phyloP scores from a whole-genome alignment of 2,329 filamentous ascomycete species.

The Pseudogymnoascus sp. region DNA sequence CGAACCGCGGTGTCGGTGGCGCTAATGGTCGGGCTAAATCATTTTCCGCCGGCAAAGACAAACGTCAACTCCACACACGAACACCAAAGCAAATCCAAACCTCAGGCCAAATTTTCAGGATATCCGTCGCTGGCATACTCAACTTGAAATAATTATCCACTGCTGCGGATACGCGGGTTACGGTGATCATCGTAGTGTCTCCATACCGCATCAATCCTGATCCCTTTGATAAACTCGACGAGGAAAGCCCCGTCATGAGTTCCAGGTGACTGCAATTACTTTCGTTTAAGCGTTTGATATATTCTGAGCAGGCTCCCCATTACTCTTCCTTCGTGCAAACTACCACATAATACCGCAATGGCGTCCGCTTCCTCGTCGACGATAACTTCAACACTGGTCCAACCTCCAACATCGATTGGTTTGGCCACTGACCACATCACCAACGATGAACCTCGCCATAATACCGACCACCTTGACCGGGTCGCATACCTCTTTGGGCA shows the following conservation, averaged over 20 bases:
- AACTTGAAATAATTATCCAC: conserved; percentile 7
- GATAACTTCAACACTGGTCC: neutral
- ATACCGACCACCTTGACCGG: conserved; percentile 17
- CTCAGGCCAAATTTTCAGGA: conserved; percentile 4
- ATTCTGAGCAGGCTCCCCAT: neutral
- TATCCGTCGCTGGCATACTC: neutral
- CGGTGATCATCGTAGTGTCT: neutral
- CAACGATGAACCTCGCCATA: neutral
- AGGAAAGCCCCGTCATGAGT: neutral
- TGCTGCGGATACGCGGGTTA: neutral
- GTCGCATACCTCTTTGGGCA: conserved; percentile 45
- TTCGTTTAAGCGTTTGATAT: neutral
- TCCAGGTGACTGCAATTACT: neutral
- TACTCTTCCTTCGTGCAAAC: neutral
- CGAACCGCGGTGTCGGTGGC: neutral
- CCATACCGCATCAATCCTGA: neutral
- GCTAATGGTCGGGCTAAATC: neutral
- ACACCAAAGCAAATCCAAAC: neutral
- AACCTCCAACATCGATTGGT: neutral
- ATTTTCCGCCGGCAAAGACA: conserved; percentile 7
- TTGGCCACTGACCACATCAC: neutral
- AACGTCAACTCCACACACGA: neutral
- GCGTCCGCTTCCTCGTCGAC: neutral
- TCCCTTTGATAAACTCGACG: neutral
- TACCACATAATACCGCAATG: neutral